phyloP scores from a whole-genome alignment of 2,329 filamentous ascomycete genomes.

The Elsinoe ampelina region DNA sequence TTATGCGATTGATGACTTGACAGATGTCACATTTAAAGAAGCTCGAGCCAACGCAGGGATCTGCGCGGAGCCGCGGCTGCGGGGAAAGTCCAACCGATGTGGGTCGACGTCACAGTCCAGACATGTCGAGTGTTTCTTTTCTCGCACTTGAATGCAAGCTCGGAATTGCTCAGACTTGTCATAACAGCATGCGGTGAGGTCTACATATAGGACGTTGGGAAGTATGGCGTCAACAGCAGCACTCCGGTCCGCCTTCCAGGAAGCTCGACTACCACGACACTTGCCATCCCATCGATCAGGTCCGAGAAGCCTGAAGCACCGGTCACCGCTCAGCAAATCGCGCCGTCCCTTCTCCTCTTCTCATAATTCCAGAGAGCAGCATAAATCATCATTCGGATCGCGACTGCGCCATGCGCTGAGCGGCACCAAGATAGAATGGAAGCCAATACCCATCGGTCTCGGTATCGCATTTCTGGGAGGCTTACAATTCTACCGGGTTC shows the following conservation, averaged over 20 bases:
- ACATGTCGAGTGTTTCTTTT: not conserved
- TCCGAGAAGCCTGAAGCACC: not conserved
- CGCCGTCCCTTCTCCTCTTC: conserved; percentile 14
- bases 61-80: not conserved
- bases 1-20: not conserved
- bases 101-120: conserved; percentile 1
- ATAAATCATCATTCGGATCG: conserved; percentile 47
- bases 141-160: not conserved
- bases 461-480: conserved; percentile 77
- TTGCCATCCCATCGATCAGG: not conserved
- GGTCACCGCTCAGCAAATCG: not conserved
- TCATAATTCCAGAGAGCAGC: conserved; percentile 20
- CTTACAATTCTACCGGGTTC: conserved; percentile 74
- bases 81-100: conserved; percentile 4
- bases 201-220: too few relatives aligned
- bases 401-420: conserved; percentile 50
- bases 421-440: conserved; percentile 70
- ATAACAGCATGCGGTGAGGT: too few relatives aligned
- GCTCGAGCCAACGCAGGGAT: not conserved
- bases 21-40: not conserved
- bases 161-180: too few relatives aligned
- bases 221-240: too few relatives aligned
- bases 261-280: not conserved
- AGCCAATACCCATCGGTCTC: conserved; percentile 77
- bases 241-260: not conserved